Conservation (phyloP, 2,329 filamentous ascomycete species). For the Colletotrichum melonis region DNA sequence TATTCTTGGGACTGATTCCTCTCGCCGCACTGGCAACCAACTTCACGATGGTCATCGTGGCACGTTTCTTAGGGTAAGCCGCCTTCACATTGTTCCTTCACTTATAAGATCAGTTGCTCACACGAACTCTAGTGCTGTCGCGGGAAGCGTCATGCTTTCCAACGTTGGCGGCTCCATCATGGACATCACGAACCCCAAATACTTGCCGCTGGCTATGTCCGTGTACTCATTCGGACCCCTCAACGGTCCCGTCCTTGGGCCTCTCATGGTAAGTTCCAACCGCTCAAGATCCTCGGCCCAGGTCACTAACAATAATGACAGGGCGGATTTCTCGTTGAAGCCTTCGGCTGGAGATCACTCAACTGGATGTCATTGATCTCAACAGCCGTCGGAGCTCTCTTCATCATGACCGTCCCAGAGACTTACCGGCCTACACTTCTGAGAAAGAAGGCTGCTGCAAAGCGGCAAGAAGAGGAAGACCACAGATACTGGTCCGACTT, state of each 20-base stretch:
- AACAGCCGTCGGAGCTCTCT: slow-evolving; percentile 59
- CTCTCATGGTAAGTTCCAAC: slow-evolving; percentile 40
- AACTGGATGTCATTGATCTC: slow-evolving; percentile 70
- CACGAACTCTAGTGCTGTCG: slow-evolving; percentile 61
- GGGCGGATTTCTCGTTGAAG: slow-evolving; percentile 68
- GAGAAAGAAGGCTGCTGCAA: slow-evolving; percentile 57
- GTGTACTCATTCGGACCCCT: slow-evolving; percentile 73
- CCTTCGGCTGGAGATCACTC: slow-evolving; percentile 72
- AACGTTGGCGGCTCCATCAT: slow-evolving; percentile 72
- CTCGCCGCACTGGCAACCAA: slow-evolving; percentile 52
- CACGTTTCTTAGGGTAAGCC: slow-evolving; percentile 55
- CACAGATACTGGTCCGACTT: slow-evolving; percentile 67
- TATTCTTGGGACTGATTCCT: slow-evolving; percentile 70
- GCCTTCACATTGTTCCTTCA: too few relatives aligned
- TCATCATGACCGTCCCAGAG: slow-evolving; percentile 62
- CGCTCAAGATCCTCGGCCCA: accelerated
- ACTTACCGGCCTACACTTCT: slow-evolving; percentile 67
- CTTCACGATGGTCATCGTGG: slow-evolving; percentile 64
- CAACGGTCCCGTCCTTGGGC: slow-evolving; percentile 60
- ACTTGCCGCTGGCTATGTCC: slow-evolving; percentile 71
- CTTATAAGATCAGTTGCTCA: not conserved
- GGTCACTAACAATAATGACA: not conserved
- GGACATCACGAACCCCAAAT: slow-evolving; percentile 70
- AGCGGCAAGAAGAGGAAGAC: slow-evolving; percentile 62
- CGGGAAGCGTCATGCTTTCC: slow-evolving; percentile 70